Evolutionary conservation across 257 asterid species (phyloP).

Genomic region (Fraxinus americana): DNA sequence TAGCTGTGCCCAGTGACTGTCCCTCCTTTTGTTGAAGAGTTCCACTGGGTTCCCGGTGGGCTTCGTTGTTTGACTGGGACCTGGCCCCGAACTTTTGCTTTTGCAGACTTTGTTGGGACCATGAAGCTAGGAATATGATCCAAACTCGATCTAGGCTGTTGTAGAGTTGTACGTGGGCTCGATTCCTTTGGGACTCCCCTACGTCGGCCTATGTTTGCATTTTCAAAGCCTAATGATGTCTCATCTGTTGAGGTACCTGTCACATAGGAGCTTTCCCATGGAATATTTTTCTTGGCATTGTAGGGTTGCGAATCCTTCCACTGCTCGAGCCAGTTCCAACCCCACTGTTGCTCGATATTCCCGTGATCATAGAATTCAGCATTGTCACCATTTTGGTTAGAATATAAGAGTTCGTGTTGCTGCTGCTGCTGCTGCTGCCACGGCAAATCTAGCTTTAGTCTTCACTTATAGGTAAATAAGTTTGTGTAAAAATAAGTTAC

Average conservation of each 20-base stretch:
- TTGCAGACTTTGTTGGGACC: conserved; percentile 89
- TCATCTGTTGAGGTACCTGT: conserved; percentile 45
- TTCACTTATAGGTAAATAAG: background rate
- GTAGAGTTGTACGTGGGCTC: conserved; percentile 50
- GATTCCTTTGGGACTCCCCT: conserved; percentile 34
- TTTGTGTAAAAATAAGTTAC: too few relatives aligned
- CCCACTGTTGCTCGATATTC: conserved; percentile 56
- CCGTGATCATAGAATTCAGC: conserved; percentile 31
- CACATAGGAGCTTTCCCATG: conserved; percentile 50
- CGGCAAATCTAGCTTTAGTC: background rate
- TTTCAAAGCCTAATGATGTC: conserved; percentile 24
- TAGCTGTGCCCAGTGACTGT: conserved; percentile 35
- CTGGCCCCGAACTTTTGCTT: conserved; percentile 66
- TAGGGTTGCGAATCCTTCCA: conserved; percentile 87
- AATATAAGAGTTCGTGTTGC: conserved; percentile 27
- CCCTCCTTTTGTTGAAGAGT: conserved; percentile 53
- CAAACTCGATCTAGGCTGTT: conserved; percentile 24
- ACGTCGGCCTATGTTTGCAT: conserved; percentile 31
- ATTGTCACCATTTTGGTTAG: conserved; percentile 27
- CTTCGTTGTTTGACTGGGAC: conserved; percentile 44
- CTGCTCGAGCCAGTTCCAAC: conserved; percentile 88
- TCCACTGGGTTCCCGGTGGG: conserved; percentile 55
- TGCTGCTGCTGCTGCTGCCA: conserved; percentile 38
- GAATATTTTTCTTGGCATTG: conserved; percentile 42
- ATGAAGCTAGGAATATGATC: conserved; percentile 67